Evolutionary conservation across 2,329 filamentous ascomycete genomes (phyloP).

Genomic region (Alternaria triticina): DNA sequence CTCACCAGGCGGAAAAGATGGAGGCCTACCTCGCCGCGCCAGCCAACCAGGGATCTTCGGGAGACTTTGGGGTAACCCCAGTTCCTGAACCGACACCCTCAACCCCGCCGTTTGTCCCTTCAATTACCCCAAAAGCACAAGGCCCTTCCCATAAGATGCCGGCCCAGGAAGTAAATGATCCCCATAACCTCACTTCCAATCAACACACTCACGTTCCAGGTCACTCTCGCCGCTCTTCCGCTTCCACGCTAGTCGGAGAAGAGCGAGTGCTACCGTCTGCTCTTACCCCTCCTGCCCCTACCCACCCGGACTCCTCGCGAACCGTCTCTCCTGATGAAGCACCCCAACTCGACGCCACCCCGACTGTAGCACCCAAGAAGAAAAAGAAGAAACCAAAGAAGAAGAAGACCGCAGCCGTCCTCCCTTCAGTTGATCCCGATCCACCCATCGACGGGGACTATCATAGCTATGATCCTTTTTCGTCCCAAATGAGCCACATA

Average conservation of each 20-base stretch:
- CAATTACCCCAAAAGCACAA: background rate
- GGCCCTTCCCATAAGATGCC: slow-evolving; percentile 10
- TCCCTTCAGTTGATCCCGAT: background rate
- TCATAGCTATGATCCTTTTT: slow-evolving; percentile 11
- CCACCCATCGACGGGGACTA: background rate
- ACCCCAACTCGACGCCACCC: background rate
- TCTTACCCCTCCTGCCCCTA: background rate
- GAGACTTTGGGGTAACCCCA: slow-evolving; percentile 4
- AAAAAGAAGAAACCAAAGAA: slow-evolving; percentile 37
- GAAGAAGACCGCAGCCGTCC: slow-evolving; percentile 46
- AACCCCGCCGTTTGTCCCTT: background rate
- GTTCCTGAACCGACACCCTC: slow-evolving; percentile 6
- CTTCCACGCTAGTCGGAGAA: slow-evolving; percentile 9
- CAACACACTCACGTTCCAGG: slow-evolving; percentile 1
- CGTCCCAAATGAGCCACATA: slow-evolving; percentile 14
- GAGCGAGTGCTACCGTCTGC: background rate
- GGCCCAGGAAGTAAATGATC: slow-evolving; percentile 3
- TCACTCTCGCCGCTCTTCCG: slow-evolving; percentile 3
- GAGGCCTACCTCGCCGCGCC: background rate
- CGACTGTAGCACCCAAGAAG: slow-evolving; percentile 8
- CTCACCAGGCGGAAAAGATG: slow-evolving; percentile 19
- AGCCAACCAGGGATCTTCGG: background rate
- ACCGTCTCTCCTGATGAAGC: background rate
- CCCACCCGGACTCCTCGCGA: background rate
- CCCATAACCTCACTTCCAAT: background rate